phyloP scores from a whole-genome alignment of 805 yeast genomes.

The Sungouiella thailandica region DNA sequence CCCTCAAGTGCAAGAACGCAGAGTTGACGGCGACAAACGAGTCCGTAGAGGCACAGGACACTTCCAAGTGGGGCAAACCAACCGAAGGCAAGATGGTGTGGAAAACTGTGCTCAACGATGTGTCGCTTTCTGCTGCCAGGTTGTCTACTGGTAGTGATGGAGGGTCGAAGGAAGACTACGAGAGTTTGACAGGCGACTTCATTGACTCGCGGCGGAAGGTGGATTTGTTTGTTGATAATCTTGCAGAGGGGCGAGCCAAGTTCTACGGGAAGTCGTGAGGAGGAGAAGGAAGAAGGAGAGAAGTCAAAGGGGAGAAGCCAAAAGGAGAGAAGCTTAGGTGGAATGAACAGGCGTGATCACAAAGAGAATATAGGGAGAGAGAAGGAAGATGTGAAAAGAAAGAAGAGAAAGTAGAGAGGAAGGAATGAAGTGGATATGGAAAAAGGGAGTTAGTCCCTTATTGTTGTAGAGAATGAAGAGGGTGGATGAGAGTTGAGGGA shows the following conservation, averaged over 20 bases:
- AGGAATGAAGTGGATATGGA: no score
- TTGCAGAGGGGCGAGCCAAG: slow-evolving; percentile 12
- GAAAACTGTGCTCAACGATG: slow-evolving; percentile 29
- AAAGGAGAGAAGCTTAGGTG: no score
- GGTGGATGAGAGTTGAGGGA: no score
- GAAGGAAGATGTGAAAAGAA: no score
- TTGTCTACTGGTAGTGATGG: slow-evolving; percentile 30
- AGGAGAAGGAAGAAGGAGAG: no score
- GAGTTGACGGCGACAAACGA: background rate
- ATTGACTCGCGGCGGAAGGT: slow-evolving; percentile 18
- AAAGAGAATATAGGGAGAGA: no score
- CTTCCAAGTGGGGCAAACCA: background rate
- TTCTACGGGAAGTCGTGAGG: background rate
- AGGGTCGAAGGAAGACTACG: slow-evolving; percentile 16
- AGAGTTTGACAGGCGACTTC: slow-evolving; percentile 24
- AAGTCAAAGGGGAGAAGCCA: no score
- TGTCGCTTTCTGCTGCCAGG: slow-evolving; percentile 33
- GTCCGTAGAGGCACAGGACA: background rate
- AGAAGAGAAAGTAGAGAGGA: no score
- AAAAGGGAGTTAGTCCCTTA: no score
- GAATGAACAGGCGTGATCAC: no score
- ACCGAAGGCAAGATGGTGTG: slow-evolving; percentile 15
- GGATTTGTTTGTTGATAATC: slow-evolving; percentile 19
- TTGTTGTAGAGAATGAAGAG: no score
- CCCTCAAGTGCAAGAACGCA: background rate